Base-by-base conservation (phyloP, 1,284 basidiomycete genomes). In the Ceratobasidium sp. region DNA sequence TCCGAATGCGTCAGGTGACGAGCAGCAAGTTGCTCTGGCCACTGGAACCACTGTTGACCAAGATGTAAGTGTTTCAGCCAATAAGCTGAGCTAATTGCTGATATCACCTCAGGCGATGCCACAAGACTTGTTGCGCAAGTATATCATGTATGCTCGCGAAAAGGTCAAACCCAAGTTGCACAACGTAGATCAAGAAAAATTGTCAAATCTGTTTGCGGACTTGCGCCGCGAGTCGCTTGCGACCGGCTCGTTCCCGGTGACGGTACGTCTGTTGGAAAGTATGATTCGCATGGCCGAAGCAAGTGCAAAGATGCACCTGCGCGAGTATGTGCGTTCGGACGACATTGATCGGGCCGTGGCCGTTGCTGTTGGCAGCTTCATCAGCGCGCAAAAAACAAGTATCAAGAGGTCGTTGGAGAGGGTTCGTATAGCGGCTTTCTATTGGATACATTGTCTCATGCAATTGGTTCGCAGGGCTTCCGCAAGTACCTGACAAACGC, bases 281-380 rank as follows among this genome's bases (percentile, higher is more conserved):
- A 98, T 98, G 93, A 99, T 99, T 81, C 90, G 97, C 54, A 99
- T 99, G 97, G 88, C 95, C 1, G 96, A 99, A 81, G 96, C 97
- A 16, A 95, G 92, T 77, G 97, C 96, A 56, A 98, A 98, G 85
- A 99, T 99, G 96, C 91, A 96, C 73, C 83, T 99, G 75, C 86
- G 97, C 62, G 97, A 99, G 81, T 98, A 94, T 78, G 97, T 99
- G 59, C 88, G 97, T 48, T 85, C 89, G 14, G 97, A 99, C 81
- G 97, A 99, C 80, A 96, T 99, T 77, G 96, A 99, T 80, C 83
- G 98, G 66, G 96, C 97, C 1, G 98, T 99, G 76, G 94, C 94
- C 75, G 95, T 98, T 46, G 92, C 94, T 1, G 90, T 99, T 30
- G 91, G 91, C 73, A 95, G 92, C 81, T 99, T 99, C 80, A 93